Percentiles rank a stretch among this genome's conserved stretches.
Conservation (phyloP, 2,329 filamentous ascomycete genomes). For the Leptographium wingfieldii region DNA sequence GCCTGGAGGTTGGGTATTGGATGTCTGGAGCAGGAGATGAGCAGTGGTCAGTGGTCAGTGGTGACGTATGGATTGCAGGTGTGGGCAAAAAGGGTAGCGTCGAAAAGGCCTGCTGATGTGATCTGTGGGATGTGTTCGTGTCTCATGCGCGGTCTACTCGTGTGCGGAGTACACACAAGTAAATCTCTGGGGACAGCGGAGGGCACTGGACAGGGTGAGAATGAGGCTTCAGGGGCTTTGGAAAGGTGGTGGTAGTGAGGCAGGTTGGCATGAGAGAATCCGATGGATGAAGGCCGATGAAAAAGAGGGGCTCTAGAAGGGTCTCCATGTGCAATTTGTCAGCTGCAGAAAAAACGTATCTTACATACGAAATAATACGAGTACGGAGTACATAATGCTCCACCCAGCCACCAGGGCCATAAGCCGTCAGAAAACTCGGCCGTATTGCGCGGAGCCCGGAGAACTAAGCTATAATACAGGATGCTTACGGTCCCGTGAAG, state of each 20-base stretch:
- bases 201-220: not conserved
- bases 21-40: not conserved
- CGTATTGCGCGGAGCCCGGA: not conserved
- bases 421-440: not conserved
- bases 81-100: not conserved
- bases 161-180: not conserved
- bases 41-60: not conserved
- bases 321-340: constrained; percentile 16
- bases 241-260: not conserved
- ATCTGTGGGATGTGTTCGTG: not conserved
- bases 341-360: constrained; percentile 1
- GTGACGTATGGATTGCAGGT: not conserved
- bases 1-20: constrained; percentile 1
- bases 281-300: not conserved
- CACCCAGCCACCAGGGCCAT: not conserved
- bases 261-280: not conserved
- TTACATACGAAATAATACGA: not conserved
- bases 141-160: not conserved
- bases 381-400: not conserved
- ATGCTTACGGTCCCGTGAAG: not conserved
- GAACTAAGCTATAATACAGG: not conserved
- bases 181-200: not conserved
- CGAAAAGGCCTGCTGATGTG: not conserved
- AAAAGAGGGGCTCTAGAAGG: constrained; percentile 14
- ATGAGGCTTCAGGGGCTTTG: not conserved